These are phyloP conservation scores for Salix brachista DNA, from an alignment of 345 rosid genomes.

Conservation along the genomic window DNA sequence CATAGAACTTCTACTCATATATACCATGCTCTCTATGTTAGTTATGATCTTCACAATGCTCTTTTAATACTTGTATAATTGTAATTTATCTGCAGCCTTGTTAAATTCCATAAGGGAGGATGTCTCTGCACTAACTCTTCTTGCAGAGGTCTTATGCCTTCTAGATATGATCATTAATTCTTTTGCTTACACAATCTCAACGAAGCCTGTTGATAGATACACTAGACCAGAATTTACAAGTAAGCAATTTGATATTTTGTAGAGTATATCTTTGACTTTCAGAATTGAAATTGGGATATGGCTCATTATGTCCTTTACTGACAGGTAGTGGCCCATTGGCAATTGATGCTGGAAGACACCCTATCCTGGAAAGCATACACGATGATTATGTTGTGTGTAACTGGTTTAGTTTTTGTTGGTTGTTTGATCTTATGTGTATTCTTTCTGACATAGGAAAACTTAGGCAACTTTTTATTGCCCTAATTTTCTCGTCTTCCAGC, in stretches of 20 bases:
- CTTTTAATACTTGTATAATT: conserved; percentile 7
- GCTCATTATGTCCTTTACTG: conserved; percentile 16
- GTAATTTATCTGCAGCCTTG: conserved; percentile 51
- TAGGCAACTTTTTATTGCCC: background rate
- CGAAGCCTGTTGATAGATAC: conserved; percentile 79
- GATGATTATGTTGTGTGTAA: conserved; percentile 63
- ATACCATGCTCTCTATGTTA: background rate
- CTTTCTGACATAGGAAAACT: background rate
- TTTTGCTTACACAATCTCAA: conserved; percentile 82
- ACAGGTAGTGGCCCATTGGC: conserved; percentile 89
- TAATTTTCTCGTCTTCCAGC: background rate
- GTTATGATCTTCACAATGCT: background rate
- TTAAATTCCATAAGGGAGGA: conserved; percentile 77
- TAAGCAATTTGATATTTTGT: conserved; percentile 24
- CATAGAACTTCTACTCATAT: background rate
- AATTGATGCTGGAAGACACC: conserved; percentile 95
- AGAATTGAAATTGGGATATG: conserved; percentile 5
- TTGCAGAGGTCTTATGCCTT: conserved; percentile 90
- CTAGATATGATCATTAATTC: conserved; percentile 95
- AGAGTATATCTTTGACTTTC: background rate
- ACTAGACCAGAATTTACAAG: conserved; percentile 83
- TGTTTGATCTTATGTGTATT: background rate
- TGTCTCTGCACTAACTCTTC: conserved; percentile 69
- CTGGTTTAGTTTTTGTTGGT: conserved; percentile 6
- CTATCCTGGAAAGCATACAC: conserved; percentile 87